A percentile compares a stretch with the other conserved stretches of the same genome.
Evolutionary conservation across 352 stramenopile species (phyloP).

Genomic region (Phytophthora ramorum): DNA sequence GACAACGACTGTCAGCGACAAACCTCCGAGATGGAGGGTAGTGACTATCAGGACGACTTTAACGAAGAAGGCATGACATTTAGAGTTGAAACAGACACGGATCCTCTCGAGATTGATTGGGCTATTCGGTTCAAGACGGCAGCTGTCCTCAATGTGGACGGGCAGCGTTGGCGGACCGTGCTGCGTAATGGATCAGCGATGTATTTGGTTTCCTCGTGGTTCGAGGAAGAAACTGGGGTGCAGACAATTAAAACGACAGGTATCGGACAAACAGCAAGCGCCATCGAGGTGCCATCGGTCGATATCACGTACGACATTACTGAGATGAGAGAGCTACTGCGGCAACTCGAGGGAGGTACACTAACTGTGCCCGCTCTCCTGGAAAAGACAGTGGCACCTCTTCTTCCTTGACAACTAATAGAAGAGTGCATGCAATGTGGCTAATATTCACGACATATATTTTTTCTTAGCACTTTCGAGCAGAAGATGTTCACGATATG

Average conservation of each 20-base stretch:
- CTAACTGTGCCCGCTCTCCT: slow-evolving; percentile 25
- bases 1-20: slow-evolving; percentile 29
- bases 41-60: slow-evolving; percentile 26
- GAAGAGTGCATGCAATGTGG: not conserved
- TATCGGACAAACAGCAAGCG: slow-evolving; percentile 1
- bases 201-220: slow-evolving; percentile 35
- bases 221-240: slow-evolving; percentile 28
- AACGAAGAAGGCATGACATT: slow-evolving; percentile 3
- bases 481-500: slow-evolving; percentile 52
- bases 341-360: slow-evolving; percentile 26
- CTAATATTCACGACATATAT: slow-evolving; percentile 37
- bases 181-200: slow-evolving; percentile 20
- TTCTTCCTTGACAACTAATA: slow-evolving; percentile 17
- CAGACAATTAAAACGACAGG: slow-evolving; percentile 22
- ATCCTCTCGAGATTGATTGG: slow-evolving; percentile 20
- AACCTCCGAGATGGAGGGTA: slow-evolving; percentile 10
- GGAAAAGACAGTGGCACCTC: slow-evolving; percentile 8
- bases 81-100: slow-evolving; percentile 17
- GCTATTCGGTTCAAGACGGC: slow-evolving; percentile 24
- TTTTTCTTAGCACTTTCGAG: slow-evolving; percentile 54
- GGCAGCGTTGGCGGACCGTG: slow-evolving; percentile 19
- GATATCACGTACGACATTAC: slow-evolving; percentile 18
- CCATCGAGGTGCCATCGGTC: slow-evolving; percentile 3
- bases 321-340: slow-evolving; percentile 33
- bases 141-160: slow-evolving; percentile 20